Evolutionary conservation across 805 yeast species (phyloP).

Genomic region (Wickerhamomyces hampshirensis): DNA sequence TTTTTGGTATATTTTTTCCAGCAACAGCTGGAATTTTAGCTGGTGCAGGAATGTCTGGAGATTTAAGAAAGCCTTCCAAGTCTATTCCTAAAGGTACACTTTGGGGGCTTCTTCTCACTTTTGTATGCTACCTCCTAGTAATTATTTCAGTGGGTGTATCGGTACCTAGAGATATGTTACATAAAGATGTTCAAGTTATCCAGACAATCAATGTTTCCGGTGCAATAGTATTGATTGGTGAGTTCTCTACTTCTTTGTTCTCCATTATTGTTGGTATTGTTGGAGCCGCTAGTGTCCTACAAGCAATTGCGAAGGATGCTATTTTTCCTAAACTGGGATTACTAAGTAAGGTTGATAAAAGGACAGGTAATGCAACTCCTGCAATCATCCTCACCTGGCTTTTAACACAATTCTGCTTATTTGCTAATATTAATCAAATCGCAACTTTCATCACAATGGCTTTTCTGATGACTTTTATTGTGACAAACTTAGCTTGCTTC

Average conservation of each 20-base stretch:
- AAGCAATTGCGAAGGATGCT: slow-evolving; percentile 85
- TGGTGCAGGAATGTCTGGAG: slow-evolving; percentile 99
- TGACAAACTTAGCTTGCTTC: slow-evolving; percentile 91
- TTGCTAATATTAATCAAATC: slow-evolving; percentile 88
- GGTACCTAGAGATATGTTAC: slow-evolving; percentile 73
- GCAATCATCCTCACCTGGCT: slow-evolving; percentile 76
- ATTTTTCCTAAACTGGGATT: slow-evolving; percentile 74
- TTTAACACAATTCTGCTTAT: slow-evolving; percentile 76
- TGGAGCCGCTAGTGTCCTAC: slow-evolving; percentile 88
- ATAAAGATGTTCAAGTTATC: slow-evolving; percentile 77
- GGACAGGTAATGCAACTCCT: slow-evolving; percentile 51
- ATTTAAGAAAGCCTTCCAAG: slow-evolving; percentile 75
- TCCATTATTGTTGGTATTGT: slow-evolving; percentile 94
- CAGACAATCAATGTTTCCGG: slow-evolving; percentile 75
- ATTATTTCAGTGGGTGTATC: slow-evolving; percentile 76
- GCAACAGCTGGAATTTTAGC: slow-evolving; percentile 99
- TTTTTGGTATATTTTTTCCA: slow-evolving; percentile 95
- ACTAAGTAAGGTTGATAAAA: slow-evolving; percentile 47
- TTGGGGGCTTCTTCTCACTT: slow-evolving; percentile 75
- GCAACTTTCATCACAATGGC: slow-evolving; percentile 98
- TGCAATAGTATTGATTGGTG: slow-evolving; percentile 75
- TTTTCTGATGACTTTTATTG: slow-evolving; percentile 90
- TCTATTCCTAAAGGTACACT: slow-evolving; percentile 94
- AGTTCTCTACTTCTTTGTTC: slow-evolving; percentile 83
- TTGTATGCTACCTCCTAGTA: slow-evolving; percentile 71